Evolutionary conservation across 2,329 filamentous ascomycete genomes (phyloP).

Genomic region (Erysiphe neolycopersici): DNA sequence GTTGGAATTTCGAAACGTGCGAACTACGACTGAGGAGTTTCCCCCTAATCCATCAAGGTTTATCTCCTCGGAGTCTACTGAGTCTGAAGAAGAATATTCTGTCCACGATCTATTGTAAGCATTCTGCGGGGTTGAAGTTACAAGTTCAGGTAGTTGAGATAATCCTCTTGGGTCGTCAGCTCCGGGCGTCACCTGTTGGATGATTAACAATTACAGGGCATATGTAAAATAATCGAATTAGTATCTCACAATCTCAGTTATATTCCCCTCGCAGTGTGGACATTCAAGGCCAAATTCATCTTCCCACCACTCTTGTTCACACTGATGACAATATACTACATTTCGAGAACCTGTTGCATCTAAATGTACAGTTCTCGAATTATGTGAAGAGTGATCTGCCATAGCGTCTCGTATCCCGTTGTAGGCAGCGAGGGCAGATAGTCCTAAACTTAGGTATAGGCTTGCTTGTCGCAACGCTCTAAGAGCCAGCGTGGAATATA

Average conservation of each 20-base stretch:
- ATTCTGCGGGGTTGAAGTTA: slow-evolving; percentile 2
- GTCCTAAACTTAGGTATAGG: slow-evolving; percentile 30
- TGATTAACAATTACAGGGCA: slow-evolving; percentile 10
- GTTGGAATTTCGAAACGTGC: slow-evolving; percentile 7
- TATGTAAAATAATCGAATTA: not conserved
- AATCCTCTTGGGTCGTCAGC: slow-evolving; percentile 35
- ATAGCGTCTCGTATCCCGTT: slow-evolving; percentile 20
- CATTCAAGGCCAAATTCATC: slow-evolving; percentile 44
- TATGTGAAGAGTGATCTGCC: slow-evolving; percentile 9
- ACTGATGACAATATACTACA: slow-evolving; percentile 67
- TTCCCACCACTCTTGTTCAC: slow-evolving; percentile 55
- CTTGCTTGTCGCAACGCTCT: slow-evolving; percentile 25
- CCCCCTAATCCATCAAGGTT: slow-evolving; percentile 10
- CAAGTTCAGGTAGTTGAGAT: slow-evolving; percentile 1
- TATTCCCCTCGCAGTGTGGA: slow-evolving; percentile 50
- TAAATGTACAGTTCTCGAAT: slow-evolving; percentile 16
- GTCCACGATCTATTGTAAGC: slow-evolving; percentile 11
- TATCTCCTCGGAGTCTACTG: slow-evolving; percentile 28
- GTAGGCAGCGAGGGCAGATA: slow-evolving; percentile 28
- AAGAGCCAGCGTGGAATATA: slow-evolving; percentile 23
- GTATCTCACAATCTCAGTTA: slow-evolving; percentile 56
- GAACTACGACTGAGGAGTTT: slow-evolving; percentile 7
- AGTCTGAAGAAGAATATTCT: slow-evolving; percentile 27
- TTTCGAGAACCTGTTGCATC: slow-evolving; percentile 29
- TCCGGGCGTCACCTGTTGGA: slow-evolving; percentile 19